Evolutionary conservation across 768 basidiomycete species (phyloP).

Genomic region (Coprinopsis cinerea): DNA sequence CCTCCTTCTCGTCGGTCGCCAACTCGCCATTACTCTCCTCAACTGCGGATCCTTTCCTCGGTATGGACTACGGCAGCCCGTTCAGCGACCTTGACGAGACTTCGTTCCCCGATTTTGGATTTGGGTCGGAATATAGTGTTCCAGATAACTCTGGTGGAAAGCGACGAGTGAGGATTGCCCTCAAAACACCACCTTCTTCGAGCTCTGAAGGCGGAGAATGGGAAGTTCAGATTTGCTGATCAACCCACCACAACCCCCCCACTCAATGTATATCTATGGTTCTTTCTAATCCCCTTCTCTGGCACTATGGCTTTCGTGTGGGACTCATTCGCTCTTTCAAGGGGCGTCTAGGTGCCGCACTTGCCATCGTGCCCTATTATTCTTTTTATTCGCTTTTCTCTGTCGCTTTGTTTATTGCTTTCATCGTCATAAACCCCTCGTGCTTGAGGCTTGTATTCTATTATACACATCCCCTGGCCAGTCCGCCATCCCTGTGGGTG

Average conservation of each 20-base stretch:
- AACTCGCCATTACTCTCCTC: constrained; percentile 26
- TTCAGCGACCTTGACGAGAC: constrained; percentile 23
- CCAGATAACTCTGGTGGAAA: constrained; percentile 32
- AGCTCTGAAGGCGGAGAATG: constrained; percentile 65
- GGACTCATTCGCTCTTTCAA: not conserved
- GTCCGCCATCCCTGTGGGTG: constrained; percentile 6
- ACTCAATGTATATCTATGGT: constrained; percentile 4
- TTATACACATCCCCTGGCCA: constrained; percentile 1
- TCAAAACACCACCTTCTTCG: constrained; percentile 57
- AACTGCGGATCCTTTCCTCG: constrained; percentile 54
- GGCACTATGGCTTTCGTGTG: not conserved
- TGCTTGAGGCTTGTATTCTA: constrained; percentile 12
- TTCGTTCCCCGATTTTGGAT: constrained; percentile 21
- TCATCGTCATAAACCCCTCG: constrained; percentile 8
- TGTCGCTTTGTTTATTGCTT: constrained; percentile 10
- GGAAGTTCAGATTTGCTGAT: constrained; percentile 69
- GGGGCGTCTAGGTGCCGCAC: not conserved
- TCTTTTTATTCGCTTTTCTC: constrained; percentile 1
- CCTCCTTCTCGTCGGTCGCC: constrained; percentile 14
- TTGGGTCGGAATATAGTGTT: constrained; percentile 32
- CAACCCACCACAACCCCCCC: constrained; percentile 8
- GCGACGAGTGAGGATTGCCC: constrained; percentile 59
- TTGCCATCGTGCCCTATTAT: constrained; percentile 10
- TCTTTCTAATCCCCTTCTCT: not conserved
- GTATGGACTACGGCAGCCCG: constrained; percentile 37